phyloP scores from a whole-genome alignment of 2,329 filamentous ascomycete species.

The Rhynchosporium secalis region DNA sequence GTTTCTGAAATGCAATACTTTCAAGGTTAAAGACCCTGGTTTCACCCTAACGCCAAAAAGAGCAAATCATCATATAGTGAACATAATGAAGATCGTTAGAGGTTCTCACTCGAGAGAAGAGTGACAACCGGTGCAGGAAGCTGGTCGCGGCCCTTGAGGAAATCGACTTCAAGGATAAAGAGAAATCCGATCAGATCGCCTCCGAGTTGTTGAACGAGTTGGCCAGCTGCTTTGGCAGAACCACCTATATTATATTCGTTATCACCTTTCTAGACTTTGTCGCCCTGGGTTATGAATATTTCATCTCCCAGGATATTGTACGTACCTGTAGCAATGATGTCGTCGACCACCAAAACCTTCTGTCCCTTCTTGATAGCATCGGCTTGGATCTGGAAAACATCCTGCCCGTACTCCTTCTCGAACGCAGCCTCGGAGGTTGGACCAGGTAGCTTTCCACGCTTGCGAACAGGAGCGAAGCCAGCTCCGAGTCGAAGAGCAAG shows the following conservation, averaged over 20 bases:
- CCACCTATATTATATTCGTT: constrained; percentile 61
- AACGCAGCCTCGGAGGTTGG: constrained; percentile 82
- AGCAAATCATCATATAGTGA: not conserved
- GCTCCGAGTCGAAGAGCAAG: constrained; percentile 81
- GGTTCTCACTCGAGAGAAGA: constrained; percentile 57
- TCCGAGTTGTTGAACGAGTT: constrained; percentile 82
- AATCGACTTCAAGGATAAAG: constrained; percentile 94
- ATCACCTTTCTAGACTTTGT: not conserved
- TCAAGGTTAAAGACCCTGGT: not conserved
- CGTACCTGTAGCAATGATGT: constrained; percentile 95
- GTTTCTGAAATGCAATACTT: constrained; percentile 1
- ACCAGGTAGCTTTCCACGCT: constrained; percentile 93
- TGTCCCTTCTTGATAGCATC: constrained; percentile 82
- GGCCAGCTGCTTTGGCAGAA: constrained; percentile 82
- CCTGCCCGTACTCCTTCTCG: constrained; percentile 93
- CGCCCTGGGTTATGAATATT: not conserved
- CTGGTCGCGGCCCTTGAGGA: constrained; percentile 88
- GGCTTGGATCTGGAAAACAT: constrained; percentile 94
- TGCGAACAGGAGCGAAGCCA: constrained; percentile 89
- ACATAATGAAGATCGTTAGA: not conserved
- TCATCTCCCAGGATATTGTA: not conserved
- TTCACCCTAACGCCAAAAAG: constrained; percentile 4
- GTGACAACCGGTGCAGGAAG: constrained; percentile 82
- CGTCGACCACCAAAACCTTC: constrained; percentile 90
- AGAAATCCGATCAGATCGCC: constrained; percentile 85